Percentiles rank a stretch among this genome's conserved stretches.
These are phyloP conservation scores for Wickerhamiella azymoides DNA, from an alignment of 805 yeast genomes.

Conservation along the genomic window DNA sequence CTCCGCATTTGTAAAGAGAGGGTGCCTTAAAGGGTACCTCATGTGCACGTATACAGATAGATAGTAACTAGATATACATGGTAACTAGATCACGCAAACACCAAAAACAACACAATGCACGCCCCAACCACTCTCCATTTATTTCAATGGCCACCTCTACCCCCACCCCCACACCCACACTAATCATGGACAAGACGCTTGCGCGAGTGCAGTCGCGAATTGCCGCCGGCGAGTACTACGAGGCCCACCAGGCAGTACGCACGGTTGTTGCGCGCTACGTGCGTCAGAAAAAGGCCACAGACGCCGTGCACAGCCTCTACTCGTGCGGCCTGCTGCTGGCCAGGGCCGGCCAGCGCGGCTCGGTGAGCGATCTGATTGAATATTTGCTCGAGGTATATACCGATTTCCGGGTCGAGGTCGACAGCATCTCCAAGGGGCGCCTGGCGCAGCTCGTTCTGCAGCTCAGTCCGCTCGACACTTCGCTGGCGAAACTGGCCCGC, in stretches of 20 bases:
- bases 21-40: too few relatives aligned
- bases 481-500: conserved; percentile 51
- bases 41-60: too few relatives aligned
- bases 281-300: conserved; percentile 46
- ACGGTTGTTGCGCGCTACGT: conserved; percentile 80
- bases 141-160: too few relatives aligned
- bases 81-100: too few relatives aligned
- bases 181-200: conserved; percentile 16
- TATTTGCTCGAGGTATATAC: conserved; percentile 62
- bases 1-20: neutral
- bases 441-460: conserved; percentile 31
- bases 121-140: too few relatives aligned
- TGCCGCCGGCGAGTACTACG: conserved; percentile 66
- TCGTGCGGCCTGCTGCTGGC: conserved; percentile 58
- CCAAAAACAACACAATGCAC: too few relatives aligned
- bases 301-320: conserved; percentile 61
- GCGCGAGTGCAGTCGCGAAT: conserved; percentile 30
- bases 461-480: conserved; percentile 41
- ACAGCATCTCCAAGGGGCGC: conserved; percentile 34
- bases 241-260: conserved; percentile 89
- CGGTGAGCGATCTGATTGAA: conserved; percentile 61
- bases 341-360: conserved; percentile 59
- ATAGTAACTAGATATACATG: too few relatives aligned
- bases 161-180: neutral
- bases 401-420: conserved; percentile 33